Conservation (phyloP, 2,329 filamentous ascomycete species). For the Nemania bipapillata region DNA sequence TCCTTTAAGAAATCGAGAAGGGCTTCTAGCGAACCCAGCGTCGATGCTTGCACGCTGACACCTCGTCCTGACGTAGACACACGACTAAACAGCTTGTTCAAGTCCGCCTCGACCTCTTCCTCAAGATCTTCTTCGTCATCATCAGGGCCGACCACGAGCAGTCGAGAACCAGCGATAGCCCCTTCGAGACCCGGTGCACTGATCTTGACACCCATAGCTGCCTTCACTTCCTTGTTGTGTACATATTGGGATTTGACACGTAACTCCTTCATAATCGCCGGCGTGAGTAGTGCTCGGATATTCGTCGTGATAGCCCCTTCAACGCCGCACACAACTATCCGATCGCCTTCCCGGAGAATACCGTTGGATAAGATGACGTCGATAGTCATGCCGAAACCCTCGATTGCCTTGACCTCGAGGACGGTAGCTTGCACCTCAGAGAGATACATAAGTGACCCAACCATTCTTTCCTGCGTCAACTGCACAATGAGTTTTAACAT, state of each 20-base stretch:
- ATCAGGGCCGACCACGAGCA: constrained; percentile 92
- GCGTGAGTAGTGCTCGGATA: constrained; percentile 91
- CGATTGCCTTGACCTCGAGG: constrained; percentile 98
- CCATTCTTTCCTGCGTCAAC: constrained; percentile 97
- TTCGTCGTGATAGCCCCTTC: constrained; percentile 96
- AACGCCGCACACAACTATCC: constrained; percentile 94
- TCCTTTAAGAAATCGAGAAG: constrained; percentile 94
- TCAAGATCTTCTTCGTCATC: constrained; percentile 97
- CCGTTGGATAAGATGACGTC: constrained; percentile 97
- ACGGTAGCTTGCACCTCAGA: constrained; percentile 98
- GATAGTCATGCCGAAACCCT: constrained; percentile 98
- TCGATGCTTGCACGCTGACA: constrained; percentile 97
- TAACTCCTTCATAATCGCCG: constrained; percentile 90
- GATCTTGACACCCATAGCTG: constrained; percentile 98
- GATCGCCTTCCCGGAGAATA: constrained; percentile 91
- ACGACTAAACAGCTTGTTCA: constrained; percentile 88
- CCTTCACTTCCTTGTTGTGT: constrained; percentile 99
- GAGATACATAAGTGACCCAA: constrained; percentile 95
- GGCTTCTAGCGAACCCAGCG: constrained; percentile 94
- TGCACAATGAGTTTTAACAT: constrained; percentile 95
- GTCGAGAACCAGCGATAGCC: constrained; percentile 93
- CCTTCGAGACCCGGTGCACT: constrained; percentile 94
- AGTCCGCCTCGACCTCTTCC: constrained; percentile 94
- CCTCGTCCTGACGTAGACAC: constrained; percentile 92
- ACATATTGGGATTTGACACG: constrained; percentile 96